Percentiles rank a stretch among this genome's conserved stretches.
Evolutionary conservation across 345 rosid species (phyloP).

Genomic region (Mallotus nudiflorus): DNA sequence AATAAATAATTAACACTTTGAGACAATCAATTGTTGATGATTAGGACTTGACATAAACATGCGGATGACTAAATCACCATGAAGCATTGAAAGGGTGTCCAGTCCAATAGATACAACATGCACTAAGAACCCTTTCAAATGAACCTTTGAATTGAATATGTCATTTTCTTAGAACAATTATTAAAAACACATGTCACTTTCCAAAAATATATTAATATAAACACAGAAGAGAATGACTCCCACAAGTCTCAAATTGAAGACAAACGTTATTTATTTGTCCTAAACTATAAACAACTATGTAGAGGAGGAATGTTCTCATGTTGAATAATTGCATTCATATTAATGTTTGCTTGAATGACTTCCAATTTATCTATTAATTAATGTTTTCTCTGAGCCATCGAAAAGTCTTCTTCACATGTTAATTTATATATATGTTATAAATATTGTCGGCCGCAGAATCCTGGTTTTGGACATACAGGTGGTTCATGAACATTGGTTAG

Average conservation of each 20-base stretch:
- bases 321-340: too few relatives aligned
- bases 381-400: too few relatives aligned
- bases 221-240: conserved; percentile 2
- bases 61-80: neutral
- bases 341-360: neutral
- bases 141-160: neutral
- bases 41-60: neutral
- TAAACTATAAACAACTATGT: neutral
- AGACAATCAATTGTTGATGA: neutral
- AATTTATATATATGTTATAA: neutral
- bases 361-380: too few relatives aligned
- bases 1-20: too few relatives aligned
- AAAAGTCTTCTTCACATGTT: neutral
- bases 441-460: conserved; percentile 5
- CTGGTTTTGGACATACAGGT: conserved; percentile 9
- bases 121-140: neutral
- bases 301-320: neutral
- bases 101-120: neutral
- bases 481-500: conserved; percentile 18
- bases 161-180: too few relatives aligned
- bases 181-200: too few relatives aligned
- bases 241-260: conserved; percentile 23
- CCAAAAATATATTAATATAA: too few relatives aligned
- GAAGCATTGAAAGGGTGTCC: neutral
- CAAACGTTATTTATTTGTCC: neutral